Evolutionary conservation across 768 basidiomycete genomes (phyloP).

Genomic region (Lentinus tigrinus): DNA sequence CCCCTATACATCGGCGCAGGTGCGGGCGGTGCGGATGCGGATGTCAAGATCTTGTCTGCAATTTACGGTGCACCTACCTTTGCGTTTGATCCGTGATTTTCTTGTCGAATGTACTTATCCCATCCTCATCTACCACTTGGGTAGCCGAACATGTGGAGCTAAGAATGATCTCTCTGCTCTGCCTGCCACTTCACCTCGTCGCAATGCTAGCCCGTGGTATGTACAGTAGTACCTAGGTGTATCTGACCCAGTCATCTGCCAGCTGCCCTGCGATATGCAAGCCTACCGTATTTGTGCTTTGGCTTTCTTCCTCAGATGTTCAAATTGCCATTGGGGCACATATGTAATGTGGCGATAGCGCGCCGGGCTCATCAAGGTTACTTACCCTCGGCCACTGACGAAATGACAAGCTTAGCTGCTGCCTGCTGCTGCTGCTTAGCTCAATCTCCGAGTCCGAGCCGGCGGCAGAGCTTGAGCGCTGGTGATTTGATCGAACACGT

Average conservation of each 20-base stretch:
- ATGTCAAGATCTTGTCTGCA: slow-evolving; percentile 47
- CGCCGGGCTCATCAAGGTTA: too few relatives aligned
- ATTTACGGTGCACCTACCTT: slow-evolving; percentile 62
- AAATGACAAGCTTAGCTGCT: neutral
- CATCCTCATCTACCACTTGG: too few relatives aligned
- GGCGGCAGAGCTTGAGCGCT: neutral
- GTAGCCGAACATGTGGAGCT: too few relatives aligned
- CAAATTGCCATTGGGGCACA: neutral
- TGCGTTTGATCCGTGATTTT: slow-evolving; percentile 54
- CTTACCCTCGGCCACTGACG: too few relatives aligned
- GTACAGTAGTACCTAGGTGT: neutral
- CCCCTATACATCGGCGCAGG: slow-evolving; percentile 78
- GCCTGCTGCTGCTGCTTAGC: neutral
- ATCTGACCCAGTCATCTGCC: neutral
- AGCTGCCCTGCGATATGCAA: too few relatives aligned
- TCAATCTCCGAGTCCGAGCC: neutral
- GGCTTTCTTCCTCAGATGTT: neutral
- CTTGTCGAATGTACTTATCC: neutral
- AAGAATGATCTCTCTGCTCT: too few relatives aligned
- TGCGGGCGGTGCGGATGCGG: slow-evolving; percentile 55
- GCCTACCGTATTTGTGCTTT: too few relatives aligned
- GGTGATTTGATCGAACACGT: neutral
- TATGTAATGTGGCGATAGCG: too few relatives aligned
- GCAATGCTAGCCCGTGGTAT: too few relatives aligned
- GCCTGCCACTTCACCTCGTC: too few relatives aligned